Percentiles rank a stretch among this genome's conserved stretches.
Evolutionary conservation across 768 basidiomycete genomes (phyloP).

Genomic region (Mycena vitilis): DNA sequence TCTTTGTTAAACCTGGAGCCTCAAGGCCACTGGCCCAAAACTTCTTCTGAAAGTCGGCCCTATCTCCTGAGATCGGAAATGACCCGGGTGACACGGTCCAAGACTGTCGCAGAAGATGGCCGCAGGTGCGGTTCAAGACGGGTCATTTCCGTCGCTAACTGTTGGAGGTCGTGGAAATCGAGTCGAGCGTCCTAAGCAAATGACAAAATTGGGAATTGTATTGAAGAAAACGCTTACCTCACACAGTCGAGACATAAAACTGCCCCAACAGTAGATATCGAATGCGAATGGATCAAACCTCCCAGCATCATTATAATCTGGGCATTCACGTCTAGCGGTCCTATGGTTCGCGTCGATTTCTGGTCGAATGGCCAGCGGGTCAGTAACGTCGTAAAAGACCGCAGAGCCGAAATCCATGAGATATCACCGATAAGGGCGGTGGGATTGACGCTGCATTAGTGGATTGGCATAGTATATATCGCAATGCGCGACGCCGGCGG

Average conservation of each 20-base stretch:
- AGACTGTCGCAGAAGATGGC: not conserved
- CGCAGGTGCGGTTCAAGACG: not conserved
- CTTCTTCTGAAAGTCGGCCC: not conserved
- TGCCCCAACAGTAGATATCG: not conserved
- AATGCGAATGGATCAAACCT: not conserved
- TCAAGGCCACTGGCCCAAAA: not conserved
- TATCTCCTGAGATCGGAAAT: not conserved
- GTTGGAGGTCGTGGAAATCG: too few relatives aligned
- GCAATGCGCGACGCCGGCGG: not conserved
- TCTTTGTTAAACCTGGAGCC: not conserved
- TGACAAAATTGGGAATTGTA: too few relatives aligned
- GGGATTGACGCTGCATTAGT: not conserved
- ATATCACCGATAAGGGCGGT: not conserved
- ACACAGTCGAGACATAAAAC: not conserved
- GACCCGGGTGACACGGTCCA: not conserved
- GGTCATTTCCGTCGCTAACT: conserved; percentile 3
- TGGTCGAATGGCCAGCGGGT: not conserved
- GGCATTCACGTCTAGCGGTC: not conserved
- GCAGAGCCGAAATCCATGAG: conserved; percentile 3
- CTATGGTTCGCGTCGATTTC: not conserved
- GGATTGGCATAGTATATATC: conserved; percentile 1
- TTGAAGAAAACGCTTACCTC: too few relatives aligned
- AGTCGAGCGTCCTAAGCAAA: too few relatives aligned
- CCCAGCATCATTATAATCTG: not conserved
- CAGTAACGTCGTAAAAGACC: not conserved